Percentiles rank a stretch among this genome's conserved stretches.
Evolutionary conservation across 2,329 filamentous ascomycete species (phyloP).

Genomic region (Pseudogymnoascus sp.): DNA sequence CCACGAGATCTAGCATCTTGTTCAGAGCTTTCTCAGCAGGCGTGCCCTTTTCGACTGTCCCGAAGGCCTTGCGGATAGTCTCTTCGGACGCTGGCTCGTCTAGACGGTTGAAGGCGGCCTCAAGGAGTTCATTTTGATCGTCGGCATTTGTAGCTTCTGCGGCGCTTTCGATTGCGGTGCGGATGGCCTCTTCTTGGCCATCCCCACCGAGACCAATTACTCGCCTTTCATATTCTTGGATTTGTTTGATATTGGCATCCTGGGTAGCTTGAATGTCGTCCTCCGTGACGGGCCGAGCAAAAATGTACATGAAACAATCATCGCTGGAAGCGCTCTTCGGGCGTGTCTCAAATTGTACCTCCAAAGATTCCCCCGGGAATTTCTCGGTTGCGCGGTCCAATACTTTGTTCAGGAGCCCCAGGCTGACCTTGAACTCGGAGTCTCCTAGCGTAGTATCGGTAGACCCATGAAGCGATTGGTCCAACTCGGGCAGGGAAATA

Average conservation of each 20-base stretch:
- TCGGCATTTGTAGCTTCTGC: slow-evolving; percentile 17
- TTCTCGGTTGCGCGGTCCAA: slow-evolving; percentile 64
- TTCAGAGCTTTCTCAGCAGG: background rate
- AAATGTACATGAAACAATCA: slow-evolving; percentile 66
- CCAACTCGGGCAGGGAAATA: slow-evolving; percentile 77
- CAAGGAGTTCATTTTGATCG: slow-evolving; percentile 9
- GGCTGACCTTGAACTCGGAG: slow-evolving; percentile 73
- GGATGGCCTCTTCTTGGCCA: slow-evolving; percentile 28
- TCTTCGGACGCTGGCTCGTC: background rate
- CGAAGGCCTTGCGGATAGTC: background rate
- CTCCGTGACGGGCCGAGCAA: slow-evolving; percentile 73
- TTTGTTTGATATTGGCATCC: slow-evolving; percentile 50
- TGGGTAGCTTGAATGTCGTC: slow-evolving; percentile 69
- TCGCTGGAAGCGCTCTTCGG: slow-evolving; percentile 40
- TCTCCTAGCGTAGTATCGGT: slow-evolving; percentile 60
- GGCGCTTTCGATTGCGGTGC: slow-evolving; percentile 21
- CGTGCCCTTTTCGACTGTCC: background rate
- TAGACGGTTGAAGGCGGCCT: background rate
- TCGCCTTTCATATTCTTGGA: slow-evolving; percentile 59
- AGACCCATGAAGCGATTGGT: slow-evolving; percentile 78
- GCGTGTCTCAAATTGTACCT: slow-evolving; percentile 74
- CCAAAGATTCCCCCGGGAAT: slow-evolving; percentile 68
- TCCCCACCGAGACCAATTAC: slow-evolving; percentile 44
- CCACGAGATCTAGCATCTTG: slow-evolving; percentile 6
- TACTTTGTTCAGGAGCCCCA: slow-evolving; percentile 69